These are phyloP conservation scores for Pythium plurisporium DNA, from an alignment of 352 stramenopile genomes.

Conservation along the genomic window DNA sequence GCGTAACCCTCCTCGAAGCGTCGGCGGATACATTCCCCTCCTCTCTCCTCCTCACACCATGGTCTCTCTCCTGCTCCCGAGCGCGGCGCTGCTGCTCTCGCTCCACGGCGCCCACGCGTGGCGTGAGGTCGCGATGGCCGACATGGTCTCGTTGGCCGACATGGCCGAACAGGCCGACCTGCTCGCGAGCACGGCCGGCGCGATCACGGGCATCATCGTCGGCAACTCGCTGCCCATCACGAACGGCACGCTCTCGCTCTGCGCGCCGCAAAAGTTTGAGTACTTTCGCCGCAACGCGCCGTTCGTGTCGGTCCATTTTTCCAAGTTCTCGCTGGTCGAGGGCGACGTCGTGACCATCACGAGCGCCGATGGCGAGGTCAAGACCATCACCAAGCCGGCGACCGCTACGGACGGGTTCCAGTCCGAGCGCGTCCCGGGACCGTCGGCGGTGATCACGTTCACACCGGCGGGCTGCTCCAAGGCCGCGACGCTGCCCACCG, in stretches of 20 bases:
- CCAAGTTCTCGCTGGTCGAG: constrained; percentile 24
- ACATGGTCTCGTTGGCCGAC: not conserved
- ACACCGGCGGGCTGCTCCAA: constrained; percentile 12
- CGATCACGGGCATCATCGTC: constrained; percentile 24
- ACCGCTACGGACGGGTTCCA: constrained; percentile 10
- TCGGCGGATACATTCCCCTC: constrained; percentile 11
- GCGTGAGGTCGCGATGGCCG: constrained; percentile 16
- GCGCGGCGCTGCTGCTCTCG: constrained; percentile 1
- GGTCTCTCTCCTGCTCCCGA: not conserved
- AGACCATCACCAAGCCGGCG: constrained; percentile 9
- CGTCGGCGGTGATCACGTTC: constrained; percentile 19
- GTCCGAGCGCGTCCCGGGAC: constrained; percentile 12
- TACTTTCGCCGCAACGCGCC: constrained; percentile 24
- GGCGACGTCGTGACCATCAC: constrained; percentile 25
- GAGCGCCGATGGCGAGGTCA: constrained; percentile 9
- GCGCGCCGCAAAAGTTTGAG: constrained; percentile 15
- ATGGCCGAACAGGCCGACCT: constrained; percentile 5
- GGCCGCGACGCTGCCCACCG: not conserved
- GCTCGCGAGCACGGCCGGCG: not conserved
- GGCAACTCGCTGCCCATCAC: constrained; percentile 29
- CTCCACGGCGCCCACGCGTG: constrained; percentile 6
- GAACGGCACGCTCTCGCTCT: constrained; percentile 30
- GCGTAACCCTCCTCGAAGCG: constrained; percentile 13
- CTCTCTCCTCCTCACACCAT: not conserved
- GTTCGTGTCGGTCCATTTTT: constrained; percentile 32